phyloP scores from a whole-genome alignment of 2,329 filamentous ascomycete species.

The Penicillium corylophilum region DNA sequence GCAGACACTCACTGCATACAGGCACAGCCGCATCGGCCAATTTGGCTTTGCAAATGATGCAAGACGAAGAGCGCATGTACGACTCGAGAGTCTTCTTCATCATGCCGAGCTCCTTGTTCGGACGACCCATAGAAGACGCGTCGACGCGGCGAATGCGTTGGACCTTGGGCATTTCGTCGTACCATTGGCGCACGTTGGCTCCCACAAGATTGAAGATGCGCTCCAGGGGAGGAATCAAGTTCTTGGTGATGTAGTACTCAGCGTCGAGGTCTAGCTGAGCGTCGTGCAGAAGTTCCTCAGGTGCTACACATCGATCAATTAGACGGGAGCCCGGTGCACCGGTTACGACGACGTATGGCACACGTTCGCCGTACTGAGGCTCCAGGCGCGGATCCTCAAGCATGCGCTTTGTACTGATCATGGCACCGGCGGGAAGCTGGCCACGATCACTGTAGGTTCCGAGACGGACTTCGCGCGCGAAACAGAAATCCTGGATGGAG shows the following conservation, averaged over 20 bases:
- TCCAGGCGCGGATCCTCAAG: conserved; percentile 80
- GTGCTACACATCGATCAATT: conserved; percentile 85
- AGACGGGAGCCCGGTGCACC: conserved; percentile 83
- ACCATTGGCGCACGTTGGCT: conserved; percentile 87
- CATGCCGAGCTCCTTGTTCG: conserved; percentile 25
- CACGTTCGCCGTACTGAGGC: conserved; percentile 90
- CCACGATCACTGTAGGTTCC: conserved; percentile 84
- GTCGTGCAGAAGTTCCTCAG: conserved; percentile 75
- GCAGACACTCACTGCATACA: conserved; percentile 41
- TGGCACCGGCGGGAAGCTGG: conserved; percentile 77
- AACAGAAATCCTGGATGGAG: conserved; percentile 93
- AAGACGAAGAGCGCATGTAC: conserved; percentile 82
- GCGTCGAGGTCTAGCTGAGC: conserved; percentile 80
- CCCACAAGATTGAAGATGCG: conserved; percentile 96
- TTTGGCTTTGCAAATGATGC: conserved; percentile 70
- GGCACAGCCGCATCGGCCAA: conserved; percentile 48
- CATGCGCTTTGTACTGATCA: conserved; percentile 86
- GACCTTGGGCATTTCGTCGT: conserved; percentile 93
- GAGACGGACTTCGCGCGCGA: conserved; percentile 86
- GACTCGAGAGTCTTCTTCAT: conserved; percentile 78
- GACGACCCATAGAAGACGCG: conserved; percentile 28
- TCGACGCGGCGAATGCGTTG: conserved; percentile 70
- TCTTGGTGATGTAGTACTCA: conserved; percentile 96
- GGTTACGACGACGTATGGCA: conserved; percentile 90
- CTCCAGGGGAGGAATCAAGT: conserved; percentile 89